These are phyloP conservation scores for Monosporascus sp. DNA, from an alignment of 2,329 filamentous ascomycete species.

Conservation along the genomic window DNA sequence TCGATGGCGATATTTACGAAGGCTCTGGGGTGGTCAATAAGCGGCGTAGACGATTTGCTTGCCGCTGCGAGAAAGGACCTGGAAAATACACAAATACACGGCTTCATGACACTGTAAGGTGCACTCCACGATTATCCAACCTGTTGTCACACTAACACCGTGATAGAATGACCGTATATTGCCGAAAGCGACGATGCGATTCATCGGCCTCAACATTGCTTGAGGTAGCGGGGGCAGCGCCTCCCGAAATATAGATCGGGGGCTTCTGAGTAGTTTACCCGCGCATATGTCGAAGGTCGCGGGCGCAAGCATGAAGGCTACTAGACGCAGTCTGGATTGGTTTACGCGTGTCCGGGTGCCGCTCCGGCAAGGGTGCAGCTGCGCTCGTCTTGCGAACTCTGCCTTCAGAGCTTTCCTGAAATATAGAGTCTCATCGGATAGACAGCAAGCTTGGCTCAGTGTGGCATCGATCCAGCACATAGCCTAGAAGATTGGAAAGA, in stretches of 20 bases:
- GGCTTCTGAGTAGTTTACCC: not conserved
- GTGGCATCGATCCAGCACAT: too few relatives aligned
- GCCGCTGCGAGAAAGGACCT: conserved; percentile 18
- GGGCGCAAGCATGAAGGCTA: too few relatives aligned
- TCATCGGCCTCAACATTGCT: conserved; percentile 11
- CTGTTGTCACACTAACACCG: conserved; percentile 1
- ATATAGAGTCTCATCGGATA: too few relatives aligned
- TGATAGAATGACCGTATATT: conserved; percentile 23
- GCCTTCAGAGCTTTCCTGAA: too few relatives aligned
- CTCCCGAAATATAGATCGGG: not conserved
- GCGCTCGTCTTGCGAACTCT: too few relatives aligned
- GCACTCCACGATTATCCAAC: not conserved
- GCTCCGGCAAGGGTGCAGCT: too few relatives aligned
- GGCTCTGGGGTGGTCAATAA: conserved; percentile 18
- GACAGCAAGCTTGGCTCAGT: too few relatives aligned
- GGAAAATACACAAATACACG: conserved; percentile 22
- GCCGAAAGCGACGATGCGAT: conserved; percentile 19
- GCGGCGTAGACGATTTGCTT: conserved; percentile 17
- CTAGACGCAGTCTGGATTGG: too few relatives aligned
- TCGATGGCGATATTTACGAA: not conserved
- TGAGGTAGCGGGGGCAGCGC: not conserved
- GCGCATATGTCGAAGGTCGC: too few relatives aligned
- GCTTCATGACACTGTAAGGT: conserved; percentile 25
- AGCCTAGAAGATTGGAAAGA: too few relatives aligned
- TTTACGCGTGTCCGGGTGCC: too few relatives aligned